Evolutionary conservation across 1,139 yeast species (phyloP).

Genomic region (Oligophagozyma castellii): DNA sequence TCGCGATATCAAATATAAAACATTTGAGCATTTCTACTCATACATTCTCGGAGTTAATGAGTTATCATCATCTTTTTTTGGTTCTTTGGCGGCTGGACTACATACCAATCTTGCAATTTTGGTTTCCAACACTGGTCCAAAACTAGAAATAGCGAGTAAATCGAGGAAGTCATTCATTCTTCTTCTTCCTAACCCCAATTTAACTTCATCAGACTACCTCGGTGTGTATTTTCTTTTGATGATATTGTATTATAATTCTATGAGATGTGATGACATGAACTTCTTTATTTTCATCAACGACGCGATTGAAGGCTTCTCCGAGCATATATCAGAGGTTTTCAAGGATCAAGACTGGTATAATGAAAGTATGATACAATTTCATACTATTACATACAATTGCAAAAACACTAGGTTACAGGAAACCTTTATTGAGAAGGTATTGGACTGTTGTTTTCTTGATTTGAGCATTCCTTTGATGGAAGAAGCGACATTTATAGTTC

Average conservation of each 20-base stretch:
- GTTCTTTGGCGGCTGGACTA: conserved; percentile 9
- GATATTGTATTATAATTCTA: conserved; percentile 10
- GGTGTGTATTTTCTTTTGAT: conserved; percentile 15
- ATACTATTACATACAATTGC: no score
- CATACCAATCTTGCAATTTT: conserved; percentile 13
- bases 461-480: no score
- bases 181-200: conserved; percentile 14
- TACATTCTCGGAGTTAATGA: conserved; percentile 20
- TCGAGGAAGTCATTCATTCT: conserved; percentile 12
- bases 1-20: conserved; percentile 12
- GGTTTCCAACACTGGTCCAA: conserved; percentile 16
- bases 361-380: no score
- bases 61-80: conserved; percentile 16
- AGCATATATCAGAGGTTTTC: conserved; percentile 7
- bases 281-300: conserved; percentile 13
- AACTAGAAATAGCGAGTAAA: conserved; percentile 12
- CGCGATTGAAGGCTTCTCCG: conserved; percentile 9
- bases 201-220: conserved; percentile 18
- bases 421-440: conserved; percentile 12
- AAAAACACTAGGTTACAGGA: conserved; percentile 4
- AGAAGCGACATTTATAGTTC: conserved; percentile 15
- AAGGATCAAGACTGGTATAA: conserved; percentile 12
- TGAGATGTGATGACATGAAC: conserved; percentile 6
- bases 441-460: conserved; percentile 8
- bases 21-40: conserved; percentile 16